A percentile compares a stretch with the other conserved stretches of the same genome.
phyloP scores from a whole-genome alignment of 2,329 filamentous ascomycete species.

The Rutstroemia sp. region DNA sequence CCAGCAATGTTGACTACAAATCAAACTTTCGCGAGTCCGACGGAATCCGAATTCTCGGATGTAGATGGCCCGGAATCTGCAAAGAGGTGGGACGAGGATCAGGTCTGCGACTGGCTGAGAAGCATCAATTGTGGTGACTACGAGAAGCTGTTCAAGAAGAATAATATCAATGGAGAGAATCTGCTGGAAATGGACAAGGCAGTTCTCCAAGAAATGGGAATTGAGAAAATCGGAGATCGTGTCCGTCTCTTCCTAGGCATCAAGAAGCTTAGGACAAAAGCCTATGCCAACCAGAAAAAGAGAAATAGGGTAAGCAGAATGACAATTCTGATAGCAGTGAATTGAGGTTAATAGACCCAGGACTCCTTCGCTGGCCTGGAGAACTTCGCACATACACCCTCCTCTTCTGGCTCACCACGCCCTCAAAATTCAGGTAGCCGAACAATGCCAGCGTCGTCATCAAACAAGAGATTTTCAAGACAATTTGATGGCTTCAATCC shows the following conservation, averaged over 20 bases:
- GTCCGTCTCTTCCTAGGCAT: constrained; percentile 84
- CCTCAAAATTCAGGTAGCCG: constrained; percentile 47
- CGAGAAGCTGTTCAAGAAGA: constrained; percentile 78
- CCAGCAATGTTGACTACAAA: constrained; percentile 42
- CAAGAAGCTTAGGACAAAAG: constrained; percentile 72
- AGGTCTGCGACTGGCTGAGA: constrained; percentile 83
- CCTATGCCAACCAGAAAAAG: constrained; percentile 71
- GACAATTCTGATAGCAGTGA: background rate
- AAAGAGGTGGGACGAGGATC: constrained; percentile 85
- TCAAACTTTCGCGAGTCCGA: constrained; percentile 65
- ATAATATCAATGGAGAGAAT: constrained; percentile 97
- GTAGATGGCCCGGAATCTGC: constrained; percentile 67
- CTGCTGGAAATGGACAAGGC: constrained; percentile 95
- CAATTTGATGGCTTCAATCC: constrained; percentile 41
- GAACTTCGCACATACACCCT: constrained; percentile 46
- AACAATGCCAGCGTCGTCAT: constrained; percentile 35
- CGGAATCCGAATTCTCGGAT: constrained; percentile 89
- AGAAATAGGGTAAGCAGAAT: constrained; percentile 65
- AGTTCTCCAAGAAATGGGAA: constrained; percentile 93
- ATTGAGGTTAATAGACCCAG: constrained; percentile 37
- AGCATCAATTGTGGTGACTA: constrained; percentile 93
- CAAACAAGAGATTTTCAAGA: constrained; percentile 58
- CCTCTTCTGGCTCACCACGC: constrained; percentile 59
- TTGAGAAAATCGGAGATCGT: constrained; percentile 94
- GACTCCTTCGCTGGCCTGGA: constrained; percentile 81